A percentile compares a stretch with the other conserved stretches of the same genome.
phyloP scores from a whole-genome alignment of 2,329 filamentous ascomycete species.

The Trichoderma asperellum region DNA sequence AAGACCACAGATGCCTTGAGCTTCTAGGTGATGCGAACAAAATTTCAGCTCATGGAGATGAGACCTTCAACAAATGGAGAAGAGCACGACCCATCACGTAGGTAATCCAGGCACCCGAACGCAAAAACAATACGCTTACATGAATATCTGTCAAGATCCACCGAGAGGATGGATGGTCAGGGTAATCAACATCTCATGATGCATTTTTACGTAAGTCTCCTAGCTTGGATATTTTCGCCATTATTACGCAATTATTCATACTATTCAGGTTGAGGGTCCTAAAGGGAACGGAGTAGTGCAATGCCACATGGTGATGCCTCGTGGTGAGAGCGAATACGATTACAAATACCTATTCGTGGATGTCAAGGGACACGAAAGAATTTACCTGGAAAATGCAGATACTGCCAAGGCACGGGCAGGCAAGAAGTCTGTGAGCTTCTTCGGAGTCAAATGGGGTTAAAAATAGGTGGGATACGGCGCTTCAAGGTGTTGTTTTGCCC shows the following conservation, averaged over 20 bases:
- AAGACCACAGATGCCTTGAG: slow-evolving; percentile 70
- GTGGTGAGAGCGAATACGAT: slow-evolving; percentile 68
- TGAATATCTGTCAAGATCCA: slow-evolving; percentile 54
- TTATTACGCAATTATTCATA: neutral
- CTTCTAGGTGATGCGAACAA: slow-evolving; percentile 75
- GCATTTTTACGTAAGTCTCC: slow-evolving; percentile 74
- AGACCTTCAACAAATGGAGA: slow-evolving; percentile 81
- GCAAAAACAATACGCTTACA: slow-evolving; percentile 36
- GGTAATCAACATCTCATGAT: slow-evolving; percentile 82
- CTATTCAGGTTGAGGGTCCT: slow-evolving; percentile 71
- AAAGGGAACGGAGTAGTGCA: slow-evolving; percentile 72
- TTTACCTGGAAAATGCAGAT: slow-evolving; percentile 68
- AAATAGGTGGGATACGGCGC: neutral
- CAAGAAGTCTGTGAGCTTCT: slow-evolving; percentile 57
- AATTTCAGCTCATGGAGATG: slow-evolving; percentile 81
- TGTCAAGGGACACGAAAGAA: slow-evolving; percentile 68
- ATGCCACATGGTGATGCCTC: slow-evolving; percentile 74
- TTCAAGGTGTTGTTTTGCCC: neutral
- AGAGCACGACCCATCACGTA: slow-evolving; percentile 65
- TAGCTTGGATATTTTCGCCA: neutral
- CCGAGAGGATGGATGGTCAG: slow-evolving; percentile 68
- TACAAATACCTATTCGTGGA: slow-evolving; percentile 84
- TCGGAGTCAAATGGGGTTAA: slow-evolving; percentile 63
- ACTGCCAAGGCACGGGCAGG: slow-evolving; percentile 42
- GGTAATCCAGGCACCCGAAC: slow-evolving; percentile 1